Percentiles rank a stretch among this genome's conserved stretches.
phyloP scores from a whole-genome alignment of 306 rosid genomes.

The Pueraria montana region DNA sequence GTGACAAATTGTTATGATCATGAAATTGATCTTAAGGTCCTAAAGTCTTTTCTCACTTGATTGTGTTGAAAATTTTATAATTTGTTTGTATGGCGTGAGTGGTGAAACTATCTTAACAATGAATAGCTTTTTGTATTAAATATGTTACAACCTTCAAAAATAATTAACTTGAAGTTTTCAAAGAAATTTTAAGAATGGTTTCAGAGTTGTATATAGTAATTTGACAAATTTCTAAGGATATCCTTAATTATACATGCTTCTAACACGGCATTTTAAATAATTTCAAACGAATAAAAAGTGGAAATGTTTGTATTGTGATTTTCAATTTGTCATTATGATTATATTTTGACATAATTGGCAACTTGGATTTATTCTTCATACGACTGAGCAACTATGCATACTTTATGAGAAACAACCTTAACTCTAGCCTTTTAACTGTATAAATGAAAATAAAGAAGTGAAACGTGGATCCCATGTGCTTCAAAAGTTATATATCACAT shows the following conservation, averaged over 20 bases:
- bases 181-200: neutral
- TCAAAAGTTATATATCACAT: neutral
- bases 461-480: conserved; percentile 7
- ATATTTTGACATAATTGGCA: neutral
- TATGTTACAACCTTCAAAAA: neutral
- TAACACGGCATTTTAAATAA: neutral
- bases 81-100: too few species aligned
- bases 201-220: neutral
- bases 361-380: neutral
- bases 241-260: neutral
- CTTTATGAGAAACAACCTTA: neutral
- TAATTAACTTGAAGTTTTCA: neutral
- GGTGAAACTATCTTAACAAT: neutral
- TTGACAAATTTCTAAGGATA: neutral
- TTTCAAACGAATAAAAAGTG: neutral
- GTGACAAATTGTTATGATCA: neutral
- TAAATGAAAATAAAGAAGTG: neutral
- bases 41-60: neutral
- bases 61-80: too few species aligned
- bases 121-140: neutral
- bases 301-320: neutral
- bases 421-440: conserved; percentile 4
- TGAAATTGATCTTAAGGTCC: neutral
- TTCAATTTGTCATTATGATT: neutral
- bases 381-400: neutral